Evolutionary conservation across 305 asterid species (phyloP), one percentile per base, ranked within the genome.

Genomic region (Ajuga reptans): DNA sequence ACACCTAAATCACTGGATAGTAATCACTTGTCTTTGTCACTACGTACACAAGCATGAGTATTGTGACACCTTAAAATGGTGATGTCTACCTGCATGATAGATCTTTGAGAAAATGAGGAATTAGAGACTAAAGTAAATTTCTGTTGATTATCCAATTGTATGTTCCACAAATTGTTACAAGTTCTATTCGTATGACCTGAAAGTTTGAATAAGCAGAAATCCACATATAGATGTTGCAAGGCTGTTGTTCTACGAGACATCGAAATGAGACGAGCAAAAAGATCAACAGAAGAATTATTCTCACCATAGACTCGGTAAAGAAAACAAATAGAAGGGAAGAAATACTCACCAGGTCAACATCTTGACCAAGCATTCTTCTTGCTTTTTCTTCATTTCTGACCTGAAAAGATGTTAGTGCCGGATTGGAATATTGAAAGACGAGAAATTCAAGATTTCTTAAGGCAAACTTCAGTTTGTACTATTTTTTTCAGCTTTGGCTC

Each of bases 351-450:
- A 90, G 66, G 79, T 88, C 96, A 74, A 85, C 88, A 69, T 92
- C 95, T 57, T 88, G 82, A 45, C 97, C 98, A 42, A 92, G 83
- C 98, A 92, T 82, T 75, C 59, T 81, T 81, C 86, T 88, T 54
- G 98, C 98, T 75, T 92, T 92, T 84, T 90, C 97, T 85, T 92
- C 95, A 76, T 90, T 84, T 72, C 98, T 84, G 34, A 87, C 98
- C 98, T 92, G 89, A 36, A 59, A 41, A 69, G 9, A 47, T 18
- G 62, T 64, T 58, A 62, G 43, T 29, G 14, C 61, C 37, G 64
- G 50, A 57, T n/a, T 42, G 14, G 46, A 76, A 65, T 72, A 65
- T 58, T 3, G 33, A 36, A 66, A 67, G 18, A 39, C 41, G 55
- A 59, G 33, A 12, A 51, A 43, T 18, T 37, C 51, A 68, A 36